These are phyloP conservation scores for Eucalyptus camaldulensis DNA, from an alignment of 345 rosid genomes.

Conservation along the genomic window DNA sequence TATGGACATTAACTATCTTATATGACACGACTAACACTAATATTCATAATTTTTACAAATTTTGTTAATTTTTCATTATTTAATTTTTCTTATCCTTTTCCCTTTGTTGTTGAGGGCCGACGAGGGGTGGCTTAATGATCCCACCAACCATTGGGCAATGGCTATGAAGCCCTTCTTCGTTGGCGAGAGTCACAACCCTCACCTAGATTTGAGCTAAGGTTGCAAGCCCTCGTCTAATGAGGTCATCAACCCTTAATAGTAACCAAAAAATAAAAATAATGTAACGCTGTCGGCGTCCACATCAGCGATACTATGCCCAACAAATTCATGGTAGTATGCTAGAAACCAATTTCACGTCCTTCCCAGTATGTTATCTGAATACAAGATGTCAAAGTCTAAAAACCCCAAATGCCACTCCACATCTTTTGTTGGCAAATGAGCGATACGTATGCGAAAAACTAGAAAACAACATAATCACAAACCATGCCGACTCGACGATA, in stretches of 20 bases:
- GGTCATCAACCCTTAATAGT: background rate
- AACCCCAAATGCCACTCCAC: background rate
- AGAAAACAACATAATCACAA: background rate
- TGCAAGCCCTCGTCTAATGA: background rate
- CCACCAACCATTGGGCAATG: background rate
- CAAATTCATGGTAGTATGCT: background rate
- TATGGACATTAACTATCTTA: fast-evolving
- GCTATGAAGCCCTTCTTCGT: background rate
- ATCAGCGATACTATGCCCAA: background rate
- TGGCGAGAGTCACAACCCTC: background rate
- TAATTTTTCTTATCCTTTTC: background rate
- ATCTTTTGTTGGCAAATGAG: background rate
- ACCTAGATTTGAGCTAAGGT: background rate
- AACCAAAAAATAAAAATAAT: fast-evolving
- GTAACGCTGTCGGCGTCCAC: fast-evolving
- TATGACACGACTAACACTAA: fast-evolving
- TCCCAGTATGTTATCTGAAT: background rate
- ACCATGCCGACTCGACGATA: background rate
- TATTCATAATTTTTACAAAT: background rate
- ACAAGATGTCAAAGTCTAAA: background rate
- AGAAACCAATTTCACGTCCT: background rate
- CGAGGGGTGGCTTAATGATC: background rate
- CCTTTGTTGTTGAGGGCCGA: background rate
- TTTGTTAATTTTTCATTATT: background rate
- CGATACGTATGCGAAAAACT: background rate